phyloP scores from a whole-genome alignment of 345 rosid genomes.

The Syzygium grande region DNA sequence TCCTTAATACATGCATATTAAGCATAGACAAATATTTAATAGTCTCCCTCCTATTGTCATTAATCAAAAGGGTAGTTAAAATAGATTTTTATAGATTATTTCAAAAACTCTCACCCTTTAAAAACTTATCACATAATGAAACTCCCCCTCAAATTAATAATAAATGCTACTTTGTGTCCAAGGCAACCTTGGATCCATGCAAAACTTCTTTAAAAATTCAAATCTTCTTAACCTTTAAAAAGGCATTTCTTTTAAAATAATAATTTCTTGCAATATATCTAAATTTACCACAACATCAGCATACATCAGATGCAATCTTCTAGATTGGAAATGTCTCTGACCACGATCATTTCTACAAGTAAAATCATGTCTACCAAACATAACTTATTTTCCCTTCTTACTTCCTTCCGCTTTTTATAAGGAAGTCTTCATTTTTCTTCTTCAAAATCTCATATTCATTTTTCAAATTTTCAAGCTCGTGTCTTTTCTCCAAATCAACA shows the following conservation, averaged over 20 bases:
- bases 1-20: background rate
- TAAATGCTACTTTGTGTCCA: background rate
- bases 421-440: background rate
- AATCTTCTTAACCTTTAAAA: background rate
- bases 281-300: background rate
- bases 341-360: background rate
- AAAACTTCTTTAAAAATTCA: background rate
- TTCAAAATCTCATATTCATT: background rate
- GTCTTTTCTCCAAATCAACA: background rate
- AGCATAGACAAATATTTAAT: background rate
- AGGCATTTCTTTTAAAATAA: background rate
- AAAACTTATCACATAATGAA: background rate
- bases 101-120: background rate
- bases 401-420: background rate
- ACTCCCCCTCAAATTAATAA: background rate
- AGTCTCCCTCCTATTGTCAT: background rate
- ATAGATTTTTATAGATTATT: background rate
- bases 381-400: background rate
- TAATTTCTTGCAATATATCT: background rate
- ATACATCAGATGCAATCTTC: background rate
- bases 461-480: background rate
- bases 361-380: background rate
- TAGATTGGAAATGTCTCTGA: background rate
- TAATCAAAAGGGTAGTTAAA: background rate
- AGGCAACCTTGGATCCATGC: background rate